Evolutionary conservation across 2,329 filamentous ascomycete species (phyloP).

Genomic region (Ophiosphaerella narmari): DNA sequence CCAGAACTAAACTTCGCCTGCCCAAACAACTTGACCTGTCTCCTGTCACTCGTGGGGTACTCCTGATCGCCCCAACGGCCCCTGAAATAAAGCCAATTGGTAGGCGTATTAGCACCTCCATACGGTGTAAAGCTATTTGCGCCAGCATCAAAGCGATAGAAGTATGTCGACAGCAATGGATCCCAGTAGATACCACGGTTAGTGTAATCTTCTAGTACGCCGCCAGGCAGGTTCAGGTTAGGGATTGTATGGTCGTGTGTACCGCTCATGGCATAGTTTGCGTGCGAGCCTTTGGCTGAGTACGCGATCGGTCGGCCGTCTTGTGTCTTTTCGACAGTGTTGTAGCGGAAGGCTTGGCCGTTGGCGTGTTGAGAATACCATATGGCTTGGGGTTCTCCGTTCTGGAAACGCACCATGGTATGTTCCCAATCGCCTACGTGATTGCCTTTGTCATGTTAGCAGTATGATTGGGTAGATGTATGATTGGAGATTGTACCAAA

Average conservation of each 20-base stretch:
- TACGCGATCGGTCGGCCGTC: constrained; percentile 60
- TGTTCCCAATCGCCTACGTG: constrained; percentile 73
- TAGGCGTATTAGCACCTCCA: constrained; percentile 47
- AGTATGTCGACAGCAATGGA: constrained; percentile 60
- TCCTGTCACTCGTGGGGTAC: constrained; percentile 56
- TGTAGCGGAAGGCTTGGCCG: constrained; percentile 67
- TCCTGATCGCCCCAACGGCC: constrained; percentile 68
- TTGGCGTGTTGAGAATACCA: constrained; percentile 68
- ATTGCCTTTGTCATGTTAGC: constrained; percentile 45
- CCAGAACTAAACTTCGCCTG: constrained; percentile 59
- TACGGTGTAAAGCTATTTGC: constrained; percentile 55
- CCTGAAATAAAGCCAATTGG: constrained; percentile 60
- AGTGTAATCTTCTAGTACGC: constrained; percentile 58
- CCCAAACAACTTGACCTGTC: constrained; percentile 54
- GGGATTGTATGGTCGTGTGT: constrained; percentile 68
- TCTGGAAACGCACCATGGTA: constrained; percentile 67
- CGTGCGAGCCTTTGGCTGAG: constrained; percentile 65
- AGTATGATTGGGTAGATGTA: not conserved
- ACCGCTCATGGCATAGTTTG: constrained; percentile 65
- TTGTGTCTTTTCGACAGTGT: constrained; percentile 57
- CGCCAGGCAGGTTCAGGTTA: constrained; percentile 61
- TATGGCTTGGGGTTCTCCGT: constrained; percentile 59
- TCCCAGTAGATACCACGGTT: constrained; percentile 65
- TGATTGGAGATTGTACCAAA: constrained; percentile 43
- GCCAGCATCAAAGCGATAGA: constrained; percentile 57